Evolutionary conservation across 768 basidiomycete genomes (phyloP).

Genomic region (Paxillus rubicundulus): DNA sequence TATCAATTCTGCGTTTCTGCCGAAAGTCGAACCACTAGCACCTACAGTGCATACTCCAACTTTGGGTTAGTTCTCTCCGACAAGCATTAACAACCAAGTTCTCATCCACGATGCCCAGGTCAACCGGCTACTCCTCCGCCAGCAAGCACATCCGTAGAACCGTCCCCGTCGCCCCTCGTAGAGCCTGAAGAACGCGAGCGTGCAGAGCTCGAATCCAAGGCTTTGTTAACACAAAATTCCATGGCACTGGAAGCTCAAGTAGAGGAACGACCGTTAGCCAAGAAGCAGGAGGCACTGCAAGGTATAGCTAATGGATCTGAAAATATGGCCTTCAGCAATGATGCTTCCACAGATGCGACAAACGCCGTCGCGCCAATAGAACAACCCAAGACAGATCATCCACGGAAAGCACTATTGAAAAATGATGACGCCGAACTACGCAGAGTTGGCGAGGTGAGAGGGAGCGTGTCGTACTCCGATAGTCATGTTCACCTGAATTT

Average conservation of each 20-base stretch:
- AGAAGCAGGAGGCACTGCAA: constrained; percentile 77
- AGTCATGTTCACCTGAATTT: background rate
- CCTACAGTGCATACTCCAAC: constrained; percentile 24
- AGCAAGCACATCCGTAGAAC: constrained; percentile 16
- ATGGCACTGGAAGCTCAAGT: constrained; percentile 80
- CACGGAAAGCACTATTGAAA: constrained; percentile 75
- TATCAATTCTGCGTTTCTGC: constrained; percentile 93
- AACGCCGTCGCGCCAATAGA: constrained; percentile 17
- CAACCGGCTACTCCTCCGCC: constrained; percentile 13
- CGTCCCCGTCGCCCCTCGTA: constrained; percentile 8
- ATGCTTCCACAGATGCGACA: constrained; percentile 11
- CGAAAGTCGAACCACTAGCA: constrained; percentile 59
- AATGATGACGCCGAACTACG: constrained; percentile 83
- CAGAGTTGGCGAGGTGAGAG: constrained; percentile 68
- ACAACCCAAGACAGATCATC: constrained; percentile 41
- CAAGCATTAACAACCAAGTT: background rate
- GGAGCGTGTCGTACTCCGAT: background rate
- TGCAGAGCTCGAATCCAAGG: constrained; percentile 47
- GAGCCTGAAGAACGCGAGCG: constrained; percentile 42
- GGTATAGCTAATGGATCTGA: constrained; percentile 36
- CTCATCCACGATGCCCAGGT: constrained; percentile 19
- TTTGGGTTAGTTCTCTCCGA: constrained; percentile 17
- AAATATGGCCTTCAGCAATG: background rate
- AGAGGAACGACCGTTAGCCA: constrained; percentile 83
- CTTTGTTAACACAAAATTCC: constrained; percentile 66